Evolutionary conservation across 2,329 filamentous ascomycete species (phyloP).

Genomic region (Monilinia laxa): DNA sequence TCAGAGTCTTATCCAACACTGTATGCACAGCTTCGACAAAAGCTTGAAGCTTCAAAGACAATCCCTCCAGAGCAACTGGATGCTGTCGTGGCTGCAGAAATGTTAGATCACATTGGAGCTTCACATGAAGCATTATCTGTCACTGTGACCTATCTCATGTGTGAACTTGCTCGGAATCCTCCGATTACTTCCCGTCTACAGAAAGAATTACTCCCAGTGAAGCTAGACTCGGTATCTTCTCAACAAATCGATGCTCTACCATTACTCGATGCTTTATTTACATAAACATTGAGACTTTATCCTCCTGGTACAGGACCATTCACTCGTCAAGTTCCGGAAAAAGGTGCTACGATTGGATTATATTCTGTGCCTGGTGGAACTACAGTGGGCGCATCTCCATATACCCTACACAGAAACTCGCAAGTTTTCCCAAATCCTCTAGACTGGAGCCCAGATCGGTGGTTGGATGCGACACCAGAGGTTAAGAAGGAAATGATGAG

Average conservation of each 20-base stretch:
- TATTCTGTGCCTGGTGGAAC: neutral
- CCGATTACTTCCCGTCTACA: conserved; percentile 29
- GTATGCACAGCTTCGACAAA: conserved; percentile 2
- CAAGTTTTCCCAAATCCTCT: conserved; percentile 49
- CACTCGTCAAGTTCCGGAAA: conserved; percentile 42
- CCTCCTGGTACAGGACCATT: conserved; percentile 53
- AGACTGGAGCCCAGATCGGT: conserved; percentile 46
- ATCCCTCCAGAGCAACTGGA: conserved; percentile 17
- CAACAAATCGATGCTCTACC: conserved; percentile 49
- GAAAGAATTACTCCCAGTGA: neutral
- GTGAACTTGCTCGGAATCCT: conserved; percentile 51
- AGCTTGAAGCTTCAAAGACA: neutral
- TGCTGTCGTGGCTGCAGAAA: conserved; percentile 58
- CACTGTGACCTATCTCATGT: conserved; percentile 59
- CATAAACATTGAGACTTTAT: conserved; percentile 56
- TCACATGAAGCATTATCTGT: conserved; percentile 75
- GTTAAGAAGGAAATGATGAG: conserved; percentile 46
- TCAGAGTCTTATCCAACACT: neutral
- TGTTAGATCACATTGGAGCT: conserved; percentile 72
- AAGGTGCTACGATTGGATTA: conserved; percentile 4
- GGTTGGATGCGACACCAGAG: conserved; percentile 45
- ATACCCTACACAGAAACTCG: neutral
- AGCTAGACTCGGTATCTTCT: neutral
- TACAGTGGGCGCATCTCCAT: conserved; percentile 27
- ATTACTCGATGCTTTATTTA: conserved; percentile 54